Evolutionary conservation across 345 rosid genomes (phyloP).

Genomic region (Euphorbia peplus): DNA sequence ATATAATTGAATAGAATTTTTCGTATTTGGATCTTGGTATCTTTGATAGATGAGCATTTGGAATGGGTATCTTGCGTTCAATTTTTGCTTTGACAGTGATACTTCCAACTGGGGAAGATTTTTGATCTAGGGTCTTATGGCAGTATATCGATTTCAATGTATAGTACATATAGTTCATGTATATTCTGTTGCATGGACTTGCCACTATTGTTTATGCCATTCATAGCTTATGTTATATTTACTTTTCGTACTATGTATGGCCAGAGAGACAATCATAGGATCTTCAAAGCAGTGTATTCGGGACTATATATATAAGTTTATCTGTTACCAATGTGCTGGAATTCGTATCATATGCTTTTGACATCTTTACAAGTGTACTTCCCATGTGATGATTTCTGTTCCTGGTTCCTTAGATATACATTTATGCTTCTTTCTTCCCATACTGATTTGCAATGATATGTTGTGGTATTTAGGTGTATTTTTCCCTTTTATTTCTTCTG

Average conservation of each 20-base stretch:
- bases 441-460: not conserved
- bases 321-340: slow-evolving; percentile 1
- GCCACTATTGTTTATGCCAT: not conserved
- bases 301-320: not conserved
- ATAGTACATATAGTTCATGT: not conserved
- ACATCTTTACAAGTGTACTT: not conserved
- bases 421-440: not conserved
- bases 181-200: not conserved
- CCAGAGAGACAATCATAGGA: not conserved
- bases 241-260: not conserved
- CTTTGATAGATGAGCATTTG: not conserved
- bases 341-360: not conserved
- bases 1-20: too few relatives aligned
- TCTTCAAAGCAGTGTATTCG: not conserved
- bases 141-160: not conserved
- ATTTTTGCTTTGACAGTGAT: not conserved
- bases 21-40: not conserved
- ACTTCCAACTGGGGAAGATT: not conserved
- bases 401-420: not conserved
- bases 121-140: not conserved
- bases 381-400: not conserved
- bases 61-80: not conserved
- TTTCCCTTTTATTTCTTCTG: slow-evolving; percentile 16
- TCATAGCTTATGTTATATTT: not conserved
- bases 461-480: not conserved